Base-by-base conservation (phyloP, 352 stramenopile genomes). In the Globisporangium sylvaticum region DNA sequence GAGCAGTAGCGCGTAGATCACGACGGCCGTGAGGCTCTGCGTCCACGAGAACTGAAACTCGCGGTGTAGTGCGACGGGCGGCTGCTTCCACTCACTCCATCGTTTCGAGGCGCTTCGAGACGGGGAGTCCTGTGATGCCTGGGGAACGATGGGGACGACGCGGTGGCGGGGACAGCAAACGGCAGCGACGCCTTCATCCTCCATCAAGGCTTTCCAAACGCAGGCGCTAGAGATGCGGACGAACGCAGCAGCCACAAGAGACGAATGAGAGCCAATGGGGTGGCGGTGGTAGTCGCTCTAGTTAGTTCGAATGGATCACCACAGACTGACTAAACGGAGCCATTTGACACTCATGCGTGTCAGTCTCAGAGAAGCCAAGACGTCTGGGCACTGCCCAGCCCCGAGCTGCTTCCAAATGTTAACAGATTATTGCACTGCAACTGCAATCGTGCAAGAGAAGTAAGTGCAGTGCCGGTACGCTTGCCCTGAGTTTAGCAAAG, bases 1-100 rank as follows among this genome's bases (percentile, higher is more conserved):
- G 31, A 62, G 56, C 32, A 62, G 56, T 32, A 62, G 31, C n/a
- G 31, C 31, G 56, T 50, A 62, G 22, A 62, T 29, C 31, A 50
- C 31, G 56, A 48, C 12, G 31, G 32, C 32, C 20, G 25, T 31
- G 8, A 50, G 20, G 9, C 27, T 67, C 55, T 22, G 61, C 46
- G 48, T 71, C 56, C 18, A 29, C 27, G 54, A 60, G 15, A 44
- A 22, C 27, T 44, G 27, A 18, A 44, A 60, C 22, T 14, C 32
- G 54, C 32, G 54, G 27, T 60, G 39, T 8, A 62, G 57, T 22
- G 57, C 32, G 12, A 25, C 22, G 1, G 22, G 22, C n/a, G 14
- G 34, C 12, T 22, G 34, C 39, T 50, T 62, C 56, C 32, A 50
- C 37, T 62, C 8, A 2, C 1, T 1, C 42, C 18, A 9, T 1